Base-by-base conservation (phyloP, 768 basidiomycete species). In the Boletus sp. region DNA sequence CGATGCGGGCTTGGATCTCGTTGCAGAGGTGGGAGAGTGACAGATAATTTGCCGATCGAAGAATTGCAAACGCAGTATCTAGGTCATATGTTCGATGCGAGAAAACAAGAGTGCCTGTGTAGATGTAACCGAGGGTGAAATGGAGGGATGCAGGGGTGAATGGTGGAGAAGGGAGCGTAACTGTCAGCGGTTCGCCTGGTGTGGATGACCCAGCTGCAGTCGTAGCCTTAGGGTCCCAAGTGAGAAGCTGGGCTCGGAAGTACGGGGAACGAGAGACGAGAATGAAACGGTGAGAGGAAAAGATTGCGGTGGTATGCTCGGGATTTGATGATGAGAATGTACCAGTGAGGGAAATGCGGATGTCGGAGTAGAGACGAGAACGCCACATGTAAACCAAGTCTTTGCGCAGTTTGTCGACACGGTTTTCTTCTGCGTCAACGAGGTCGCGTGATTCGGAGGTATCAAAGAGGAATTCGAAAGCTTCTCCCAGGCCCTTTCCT, bases 321-420 rank as follows among this genome's bases (percentile, higher is more conserved):
- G 86, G 84, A 54, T 81, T 80, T 1, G 79, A 69, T 1, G 85
- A 83, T 1, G 82, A 85, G 63, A 85, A 87, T 55, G 80, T 84
- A 47, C 87, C 87, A 0, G 84, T 82, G 58, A 95, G 82, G 0
- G 87, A 81, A 53, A 98, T 86, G 51, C 89, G 84, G 24, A 96
- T 84, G 71, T 98, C 96, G 2, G 93, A 92, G 70, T 94, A 98
- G 17, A 98, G 84, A 48, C 94, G 85, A 12, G 90, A 91, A 33
- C 96, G 78, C 96, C 95, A 98, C 93, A 94, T 96, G 77, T 89
- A 97, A 24, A 95, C 90, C 30, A 97, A 80, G 67, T 98, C 96
- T 72, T 93, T 92, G 58, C 92, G 84, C 10, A 97, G 83, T 74
- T 94, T 92, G 71, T 93, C 92, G 40, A 91, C 75, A 14, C 92